Conservation (phyloP, 306 rosid genomes). For the Acacia melanoxylon region DNA sequence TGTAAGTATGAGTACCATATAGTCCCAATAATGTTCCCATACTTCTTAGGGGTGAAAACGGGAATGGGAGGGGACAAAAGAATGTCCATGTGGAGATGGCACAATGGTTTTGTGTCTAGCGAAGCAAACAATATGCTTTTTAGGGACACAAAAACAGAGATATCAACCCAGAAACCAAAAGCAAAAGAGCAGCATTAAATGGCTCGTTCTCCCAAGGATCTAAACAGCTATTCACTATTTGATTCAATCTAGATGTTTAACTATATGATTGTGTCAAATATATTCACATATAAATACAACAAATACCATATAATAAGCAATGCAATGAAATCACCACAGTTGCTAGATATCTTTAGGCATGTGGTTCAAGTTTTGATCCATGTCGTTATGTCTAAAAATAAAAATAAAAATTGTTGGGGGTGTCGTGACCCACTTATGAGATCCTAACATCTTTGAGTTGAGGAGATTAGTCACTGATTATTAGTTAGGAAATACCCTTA, state of each 20-base stretch:
- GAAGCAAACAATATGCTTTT: slow-evolving; percentile 3
- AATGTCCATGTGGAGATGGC: neutral
- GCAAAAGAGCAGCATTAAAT: neutral
- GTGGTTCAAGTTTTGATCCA: too few relatives aligned
- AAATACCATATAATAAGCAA: neutral
- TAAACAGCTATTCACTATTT: neutral
- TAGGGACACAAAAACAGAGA: neutral
- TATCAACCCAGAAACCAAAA: neutral
- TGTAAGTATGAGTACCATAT: neutral
- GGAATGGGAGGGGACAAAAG: neutral
- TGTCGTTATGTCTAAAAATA: too few relatives aligned
- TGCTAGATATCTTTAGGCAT: neutral
- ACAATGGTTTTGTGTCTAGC: neutral
- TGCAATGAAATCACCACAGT: neutral
- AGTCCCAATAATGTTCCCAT: neutral
- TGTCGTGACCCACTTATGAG: too few relatives aligned
- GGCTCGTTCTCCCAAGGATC: slow-evolving; percentile 1
- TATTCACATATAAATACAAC: too few relatives aligned
- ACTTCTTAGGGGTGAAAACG: neutral
- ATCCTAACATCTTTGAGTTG: too few relatives aligned
- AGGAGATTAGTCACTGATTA: too few relatives aligned
- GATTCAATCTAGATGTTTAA: neutral
- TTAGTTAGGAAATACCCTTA: too few relatives aligned
- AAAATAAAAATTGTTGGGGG: too few relatives aligned
- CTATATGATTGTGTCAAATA: neutral